A percentile compares a stretch with the other conserved stretches of the same genome.
phyloP scores from a whole-genome alignment of 2,329 filamentous ascomycete species.

The Amauroascus niger region DNA sequence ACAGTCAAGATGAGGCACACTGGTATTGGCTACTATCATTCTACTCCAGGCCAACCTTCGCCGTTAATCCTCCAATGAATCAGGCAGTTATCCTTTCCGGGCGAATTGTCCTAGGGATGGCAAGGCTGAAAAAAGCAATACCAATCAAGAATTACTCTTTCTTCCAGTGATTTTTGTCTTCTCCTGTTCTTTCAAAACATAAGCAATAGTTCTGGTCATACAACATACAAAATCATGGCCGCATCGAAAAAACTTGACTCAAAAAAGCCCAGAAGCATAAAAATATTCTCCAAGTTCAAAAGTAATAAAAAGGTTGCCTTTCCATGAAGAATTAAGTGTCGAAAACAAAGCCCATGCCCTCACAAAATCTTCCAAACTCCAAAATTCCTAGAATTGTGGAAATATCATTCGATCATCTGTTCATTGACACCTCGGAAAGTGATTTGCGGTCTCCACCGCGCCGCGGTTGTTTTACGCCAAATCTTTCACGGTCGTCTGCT shows the following conservation, averaged over 20 bases:
- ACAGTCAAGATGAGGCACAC: neutral
- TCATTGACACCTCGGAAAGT: slow-evolving; percentile 5
- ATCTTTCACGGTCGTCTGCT: slow-evolving; percentile 55
- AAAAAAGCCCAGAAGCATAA: neutral
- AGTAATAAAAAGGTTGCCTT: neutral
- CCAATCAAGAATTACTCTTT: neutral
- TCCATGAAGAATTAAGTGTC: neutral
- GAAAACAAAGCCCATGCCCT: neutral
- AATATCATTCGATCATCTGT: neutral
- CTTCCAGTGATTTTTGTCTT: neutral
- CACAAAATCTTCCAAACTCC: neutral
- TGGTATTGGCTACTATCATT: slow-evolving; percentile 7
- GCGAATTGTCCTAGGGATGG: too few relatives aligned
- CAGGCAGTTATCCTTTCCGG: too few relatives aligned
- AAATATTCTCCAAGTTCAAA: neutral
- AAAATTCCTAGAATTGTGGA: neutral
- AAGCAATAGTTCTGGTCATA: neutral
- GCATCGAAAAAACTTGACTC: neutral
- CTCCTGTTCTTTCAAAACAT: neutral
- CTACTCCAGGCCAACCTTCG: neutral
- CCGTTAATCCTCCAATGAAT: neutral
- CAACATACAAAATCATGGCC: slow-evolving; percentile 5
- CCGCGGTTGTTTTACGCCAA: slow-evolving; percentile 23
- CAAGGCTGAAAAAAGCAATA: neutral
- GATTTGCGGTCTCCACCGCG: slow-evolving; percentile 3